Evolutionary conservation across 2,329 filamentous ascomycete species (phyloP).

Genomic region (Cadophora malorum): DNA sequence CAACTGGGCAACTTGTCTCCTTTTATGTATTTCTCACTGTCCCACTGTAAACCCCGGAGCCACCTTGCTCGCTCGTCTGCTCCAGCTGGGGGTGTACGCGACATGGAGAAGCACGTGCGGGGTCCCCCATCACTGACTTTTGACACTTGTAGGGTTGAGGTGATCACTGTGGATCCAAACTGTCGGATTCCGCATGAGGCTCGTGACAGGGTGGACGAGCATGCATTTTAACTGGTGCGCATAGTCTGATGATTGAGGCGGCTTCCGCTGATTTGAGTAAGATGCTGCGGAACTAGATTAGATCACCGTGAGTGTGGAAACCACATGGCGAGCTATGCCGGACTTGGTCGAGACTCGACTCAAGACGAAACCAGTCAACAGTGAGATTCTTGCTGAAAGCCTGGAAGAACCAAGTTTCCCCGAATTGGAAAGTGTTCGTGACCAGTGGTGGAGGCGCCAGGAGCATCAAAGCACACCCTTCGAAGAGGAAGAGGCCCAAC

Average conservation of each 20-base stretch:
- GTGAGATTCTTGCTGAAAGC: background rate
- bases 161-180: background rate
- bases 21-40: background rate
- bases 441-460: background rate
- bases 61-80: background rate
- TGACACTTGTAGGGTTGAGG: background rate
- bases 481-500: background rate
- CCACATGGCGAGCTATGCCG: background rate
- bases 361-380: background rate
- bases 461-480: background rate
- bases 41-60: background rate
- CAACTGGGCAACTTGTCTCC: background rate
- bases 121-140: background rate
- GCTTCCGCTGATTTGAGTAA: background rate
- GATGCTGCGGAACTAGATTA: background rate
- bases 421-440: background rate
- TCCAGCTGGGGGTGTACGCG: background rate
- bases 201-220: background rate
- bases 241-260: background rate
- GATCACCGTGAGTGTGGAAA: background rate
- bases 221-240: background rate
- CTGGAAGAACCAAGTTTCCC: background rate
- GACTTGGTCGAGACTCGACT: background rate
- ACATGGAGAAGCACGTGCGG: slow-evolving; percentile 1
- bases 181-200: background rate